A percentile compares a stretch with the other conserved stretches of the same genome.
These are phyloP conservation scores for Wallacemonas sp. DNA, from an alignment of 208 protist species.

Conservation along the genomic window DNA sequence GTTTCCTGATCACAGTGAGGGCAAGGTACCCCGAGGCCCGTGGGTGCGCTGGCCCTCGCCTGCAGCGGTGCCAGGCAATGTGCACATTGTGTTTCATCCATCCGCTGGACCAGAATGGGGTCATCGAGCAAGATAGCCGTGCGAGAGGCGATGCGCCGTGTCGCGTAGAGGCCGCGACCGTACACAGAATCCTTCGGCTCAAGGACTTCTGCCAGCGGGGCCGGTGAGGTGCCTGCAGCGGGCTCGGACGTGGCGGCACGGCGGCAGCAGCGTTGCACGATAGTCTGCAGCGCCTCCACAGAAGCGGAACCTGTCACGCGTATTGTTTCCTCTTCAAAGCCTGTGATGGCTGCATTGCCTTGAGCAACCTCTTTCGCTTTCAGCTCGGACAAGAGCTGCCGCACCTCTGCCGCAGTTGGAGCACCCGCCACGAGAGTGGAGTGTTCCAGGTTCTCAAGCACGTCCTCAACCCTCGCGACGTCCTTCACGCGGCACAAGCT, in stretches of 20 bases:
- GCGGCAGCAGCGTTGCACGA: slow-evolving; percentile 24
- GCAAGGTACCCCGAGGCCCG: slow-evolving; percentile 34
- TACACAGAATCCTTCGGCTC: slow-evolving; percentile 51
- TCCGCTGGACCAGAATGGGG: slow-evolving; percentile 60
- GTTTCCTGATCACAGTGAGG: slow-evolving; percentile 53
- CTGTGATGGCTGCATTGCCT: not conserved
- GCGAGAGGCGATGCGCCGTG: slow-evolving; percentile 35
- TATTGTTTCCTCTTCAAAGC: slow-evolving; percentile 23
- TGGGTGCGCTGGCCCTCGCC: not conserved
- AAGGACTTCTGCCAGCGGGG: slow-evolving; percentile 53
- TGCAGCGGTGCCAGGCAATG: slow-evolving; percentile 64
- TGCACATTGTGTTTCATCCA: slow-evolving; percentile 51
- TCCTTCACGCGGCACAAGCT: slow-evolving; percentile 44
- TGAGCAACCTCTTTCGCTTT: not conserved
- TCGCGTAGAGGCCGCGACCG: slow-evolving; percentile 76
- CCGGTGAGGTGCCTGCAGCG: not conserved
- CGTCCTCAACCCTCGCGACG: slow-evolving; percentile 19
- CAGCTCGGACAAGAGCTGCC: slow-evolving; percentile 13
- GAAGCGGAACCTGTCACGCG: slow-evolving; percentile 16
- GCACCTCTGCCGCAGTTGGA: slow-evolving; percentile 6
- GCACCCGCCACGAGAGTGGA: not conserved
- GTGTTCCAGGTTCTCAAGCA: not conserved
- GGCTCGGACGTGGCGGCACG: not conserved
- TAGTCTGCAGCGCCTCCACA: slow-evolving; percentile 18
- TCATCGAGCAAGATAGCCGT: slow-evolving; percentile 55